A percentile compares a stretch with the other conserved stretches of the same genome.
Conservation (phyloP, 768 basidiomycete genomes). For the Trametes punicea region DNA sequence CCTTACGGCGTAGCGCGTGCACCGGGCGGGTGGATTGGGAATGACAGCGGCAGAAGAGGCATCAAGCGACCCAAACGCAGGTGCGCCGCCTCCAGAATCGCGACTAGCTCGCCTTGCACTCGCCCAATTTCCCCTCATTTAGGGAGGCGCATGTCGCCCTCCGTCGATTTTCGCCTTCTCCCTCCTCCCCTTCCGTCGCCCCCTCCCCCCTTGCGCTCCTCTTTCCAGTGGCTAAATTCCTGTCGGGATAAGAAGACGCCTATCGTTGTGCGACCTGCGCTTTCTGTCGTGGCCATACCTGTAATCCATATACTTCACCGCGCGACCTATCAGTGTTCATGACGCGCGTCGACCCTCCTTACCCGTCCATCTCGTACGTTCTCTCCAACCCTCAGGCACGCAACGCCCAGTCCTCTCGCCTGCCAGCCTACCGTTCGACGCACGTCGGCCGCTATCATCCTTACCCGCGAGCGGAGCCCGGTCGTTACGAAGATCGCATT, state of each 20-base stretch:
- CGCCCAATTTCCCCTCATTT: neutral
- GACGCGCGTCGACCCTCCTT: neutral
- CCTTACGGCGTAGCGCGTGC: no score
- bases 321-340: neutral
- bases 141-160: no score
- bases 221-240: neutral
- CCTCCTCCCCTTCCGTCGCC: neutral
- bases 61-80: neutral
- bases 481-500: neutral
- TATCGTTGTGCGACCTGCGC: neutral
- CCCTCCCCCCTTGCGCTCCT: neutral
- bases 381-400: neutral
- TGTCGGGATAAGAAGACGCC: no score
- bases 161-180: neutral
- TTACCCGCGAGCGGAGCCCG: neutral
- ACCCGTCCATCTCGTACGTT: neutral
- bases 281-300: neutral
- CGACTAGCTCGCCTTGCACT: neutral
- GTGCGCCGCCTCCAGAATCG: neutral
- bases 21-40: neutral
- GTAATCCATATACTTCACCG: neutral
- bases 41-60: neutral
- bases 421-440: conserved; percentile 5
- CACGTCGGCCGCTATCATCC: conserved; percentile 7
- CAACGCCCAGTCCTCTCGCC: neutral